Conservation (phyloP, 164 flowering plant species). For the Brasenia schreberi region DNA sequence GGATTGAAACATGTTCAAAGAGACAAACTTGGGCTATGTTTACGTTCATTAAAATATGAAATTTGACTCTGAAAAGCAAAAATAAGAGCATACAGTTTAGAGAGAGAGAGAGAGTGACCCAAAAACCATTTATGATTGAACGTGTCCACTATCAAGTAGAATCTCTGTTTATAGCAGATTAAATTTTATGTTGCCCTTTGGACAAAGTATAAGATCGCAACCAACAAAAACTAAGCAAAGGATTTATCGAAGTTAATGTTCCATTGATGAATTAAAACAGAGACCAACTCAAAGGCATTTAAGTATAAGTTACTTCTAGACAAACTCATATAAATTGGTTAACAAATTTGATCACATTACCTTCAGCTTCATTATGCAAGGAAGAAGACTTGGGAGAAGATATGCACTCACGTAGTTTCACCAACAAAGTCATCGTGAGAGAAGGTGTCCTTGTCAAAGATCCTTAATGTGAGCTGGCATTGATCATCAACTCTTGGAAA, state of each 20-base stretch:
- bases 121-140: too few relatives aligned
- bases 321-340: not conserved
- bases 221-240: too few relatives aligned
- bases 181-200: too few relatives aligned
- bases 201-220: too few relatives aligned
- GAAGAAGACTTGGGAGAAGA: not conserved
- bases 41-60: not conserved
- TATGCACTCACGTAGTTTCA: constrained; percentile 25
- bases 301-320: not conserved
- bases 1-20: not conserved
- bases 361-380: not conserved
- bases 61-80: not conserved
- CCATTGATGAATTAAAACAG: too few relatives aligned
- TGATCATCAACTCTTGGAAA: constrained; percentile 33
- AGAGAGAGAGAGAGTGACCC: too few relatives aligned
- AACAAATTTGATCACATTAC: not conserved
- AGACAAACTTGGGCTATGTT: not conserved
- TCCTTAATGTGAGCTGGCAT: constrained; percentile 35
- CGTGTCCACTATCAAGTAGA: too few relatives aligned
- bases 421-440: constrained; percentile 48
- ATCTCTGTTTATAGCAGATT: too few relatives aligned
- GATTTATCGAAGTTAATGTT: too few relatives aligned
- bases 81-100: not conserved
- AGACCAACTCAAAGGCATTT: too few relatives aligned
- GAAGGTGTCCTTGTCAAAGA: constrained; percentile 59